Evolutionary conservation across 805 yeast genomes (phyloP), one percentile per base, ranked within the genome.

Genomic region (Saccharomycopsis fermentans): DNA sequence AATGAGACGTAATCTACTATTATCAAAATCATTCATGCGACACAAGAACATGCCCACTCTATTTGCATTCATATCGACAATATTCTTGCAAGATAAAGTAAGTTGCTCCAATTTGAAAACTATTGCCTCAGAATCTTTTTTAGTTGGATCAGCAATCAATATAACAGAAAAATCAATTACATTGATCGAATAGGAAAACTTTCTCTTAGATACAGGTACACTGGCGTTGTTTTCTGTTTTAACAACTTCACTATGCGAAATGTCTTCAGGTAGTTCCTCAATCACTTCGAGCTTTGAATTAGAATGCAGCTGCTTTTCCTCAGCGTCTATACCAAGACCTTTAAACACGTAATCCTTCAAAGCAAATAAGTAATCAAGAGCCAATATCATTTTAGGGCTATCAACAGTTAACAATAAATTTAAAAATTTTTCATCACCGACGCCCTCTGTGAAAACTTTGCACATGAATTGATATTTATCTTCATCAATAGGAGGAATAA

Each of bases 91-190:
- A 0, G 92, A 79, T 2, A 88, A 67, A 52, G 85, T 72, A 2
- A 90, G 70, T 66, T 91, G 96, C 60, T 86, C 95, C 14, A 90
- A 82, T 66, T 88, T 87, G 73, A 94, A 86, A 1, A 92, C 97
- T 61, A 92, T 79, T 0, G 98, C 98, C 65, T 91, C 96, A 0
- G 96, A 81, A 61, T 83, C 77, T 1, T 71, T 68, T 6, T 77
- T 74, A 0, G 84, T 77, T 0, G 96, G 88, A 68, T 92, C 87
- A 0, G 96, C 96, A 50, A 94, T 71, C 34, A 94, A 71, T 19
- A 89, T 81, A 19, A 92, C 75, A 0, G 96, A 88, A 0, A 92
- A 83, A 58, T 89, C 85, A 5, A 83, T 82, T 47, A 94, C 71
- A 65, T 87, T 90, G 39, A 92, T 67, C 1, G 87, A 78, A 62